phyloP scores from a whole-genome alignment of 2,329 filamentous ascomycete species.

The Erysiphe neolycopersici region DNA sequence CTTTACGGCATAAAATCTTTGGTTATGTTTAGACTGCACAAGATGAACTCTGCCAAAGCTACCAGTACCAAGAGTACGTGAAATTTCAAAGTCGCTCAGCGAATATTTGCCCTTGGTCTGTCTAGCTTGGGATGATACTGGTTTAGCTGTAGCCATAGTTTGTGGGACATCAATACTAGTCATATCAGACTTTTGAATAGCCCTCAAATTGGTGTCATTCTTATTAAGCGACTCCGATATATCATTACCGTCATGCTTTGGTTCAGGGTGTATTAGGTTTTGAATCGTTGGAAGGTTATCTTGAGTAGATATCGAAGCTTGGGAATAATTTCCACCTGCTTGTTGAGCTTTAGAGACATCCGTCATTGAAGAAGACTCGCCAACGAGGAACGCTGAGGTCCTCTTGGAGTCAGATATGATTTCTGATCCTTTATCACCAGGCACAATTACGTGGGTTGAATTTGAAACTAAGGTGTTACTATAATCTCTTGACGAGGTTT shows the following conservation, averaged over 20 bases:
- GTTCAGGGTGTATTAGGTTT: conserved; percentile 45
- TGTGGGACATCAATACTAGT: neutral
- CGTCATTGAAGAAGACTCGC: conserved; percentile 12
- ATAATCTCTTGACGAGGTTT: conserved; percentile 26
- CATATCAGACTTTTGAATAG: neutral
- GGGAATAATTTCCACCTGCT: conserved; percentile 6
- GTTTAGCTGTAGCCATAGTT: neutral
- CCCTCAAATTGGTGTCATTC: neutral
- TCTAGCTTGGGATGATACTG: conserved; percentile 17
- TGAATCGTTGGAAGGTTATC: conserved; percentile 60
- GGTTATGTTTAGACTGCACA: conserved; percentile 93
- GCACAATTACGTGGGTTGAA: conserved; percentile 14
- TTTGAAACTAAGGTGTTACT: conserved; percentile 15
- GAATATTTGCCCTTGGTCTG: conserved; percentile 96
- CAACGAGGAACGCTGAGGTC: conserved; percentile 8
- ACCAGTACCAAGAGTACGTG: conserved; percentile 80
- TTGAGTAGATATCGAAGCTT: conserved; percentile 9
- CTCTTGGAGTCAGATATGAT: conserved; percentile 4
- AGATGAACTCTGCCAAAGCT: conserved; percentile 93
- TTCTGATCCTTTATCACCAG: conserved; percentile 8
- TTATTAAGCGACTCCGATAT: conserved; percentile 10
- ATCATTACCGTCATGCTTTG: conserved; percentile 22
- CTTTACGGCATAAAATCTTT: conserved; percentile 94
- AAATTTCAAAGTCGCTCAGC: conserved; percentile 65
- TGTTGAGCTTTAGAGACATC: conserved; percentile 13